A percentile compares a stretch with the other conserved stretches of the same genome.
Conservation (phyloP, 2,329 filamentous ascomycete species). For the Exophiala sp. region DNA sequence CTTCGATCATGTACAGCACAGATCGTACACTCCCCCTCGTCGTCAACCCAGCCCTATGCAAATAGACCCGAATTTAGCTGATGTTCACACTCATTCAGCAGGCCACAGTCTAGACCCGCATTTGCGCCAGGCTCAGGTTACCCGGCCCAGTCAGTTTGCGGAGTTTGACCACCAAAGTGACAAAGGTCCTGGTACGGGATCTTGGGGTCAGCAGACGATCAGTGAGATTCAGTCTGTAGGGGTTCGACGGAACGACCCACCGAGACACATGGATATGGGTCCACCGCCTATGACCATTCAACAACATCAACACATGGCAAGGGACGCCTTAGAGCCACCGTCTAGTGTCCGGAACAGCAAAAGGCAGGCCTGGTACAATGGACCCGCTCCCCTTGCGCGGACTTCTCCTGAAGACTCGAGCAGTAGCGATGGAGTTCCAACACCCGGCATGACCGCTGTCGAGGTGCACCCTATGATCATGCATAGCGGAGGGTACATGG, state of each 20-base stretch:
- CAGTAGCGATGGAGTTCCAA: slow-evolving; percentile 48
- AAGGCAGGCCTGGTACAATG: slow-evolving; percentile 35
- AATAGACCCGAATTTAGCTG: slow-evolving; percentile 56
- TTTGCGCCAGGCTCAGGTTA: slow-evolving; percentile 40
- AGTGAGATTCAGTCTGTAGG: slow-evolving; percentile 36
- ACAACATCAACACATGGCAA: slow-evolving; percentile 27
- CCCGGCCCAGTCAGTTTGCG: slow-evolving; percentile 41
- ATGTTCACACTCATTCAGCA: slow-evolving; percentile 32
- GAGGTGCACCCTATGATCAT: slow-evolving; percentile 50
- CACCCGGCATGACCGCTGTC: slow-evolving; percentile 45
- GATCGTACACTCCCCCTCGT: slow-evolving; percentile 53
- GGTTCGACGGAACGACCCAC: slow-evolving; percentile 4
- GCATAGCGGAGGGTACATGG: slow-evolving; percentile 47
- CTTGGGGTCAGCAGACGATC: slow-evolving; percentile 45
- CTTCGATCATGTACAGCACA: slow-evolving; percentile 71
- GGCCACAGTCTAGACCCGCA: slow-evolving; percentile 42
- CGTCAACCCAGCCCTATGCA: slow-evolving; percentile 73
- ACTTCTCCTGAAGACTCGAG: slow-evolving; percentile 49
- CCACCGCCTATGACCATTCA: slow-evolving; percentile 16
- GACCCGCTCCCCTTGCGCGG: slow-evolving; percentile 34
- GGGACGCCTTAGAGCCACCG: slow-evolving; percentile 20
- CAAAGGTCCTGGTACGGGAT: slow-evolving; percentile 38
- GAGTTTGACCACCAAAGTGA: slow-evolving; percentile 32
- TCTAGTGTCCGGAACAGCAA: slow-evolving; percentile 27
- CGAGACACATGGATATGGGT: slow-evolving; percentile 17